phyloP scores from a whole-genome alignment of 371 early-diverging fungal species.

The Lichtheimia corymbifera region DNA sequence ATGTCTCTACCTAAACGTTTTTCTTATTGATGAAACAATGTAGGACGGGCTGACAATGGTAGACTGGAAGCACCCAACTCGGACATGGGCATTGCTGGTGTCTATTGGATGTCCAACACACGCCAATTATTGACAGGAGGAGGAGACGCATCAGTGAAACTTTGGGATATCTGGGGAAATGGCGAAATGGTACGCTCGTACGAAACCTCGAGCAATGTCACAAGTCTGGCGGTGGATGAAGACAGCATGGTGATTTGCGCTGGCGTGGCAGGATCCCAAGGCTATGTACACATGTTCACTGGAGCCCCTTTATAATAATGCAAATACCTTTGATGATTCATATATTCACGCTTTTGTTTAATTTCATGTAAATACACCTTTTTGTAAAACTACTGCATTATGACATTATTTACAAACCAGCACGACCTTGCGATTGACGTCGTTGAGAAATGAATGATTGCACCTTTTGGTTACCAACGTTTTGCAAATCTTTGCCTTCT shows the following conservation, averaged over 20 bases:
- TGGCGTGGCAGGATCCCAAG: constrained; percentile 42
- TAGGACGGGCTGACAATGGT: neutral
- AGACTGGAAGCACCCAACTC: constrained; percentile 20
- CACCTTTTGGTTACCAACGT: neutral
- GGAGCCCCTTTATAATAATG: neutral
- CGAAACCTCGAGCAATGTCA: constrained; percentile 31
- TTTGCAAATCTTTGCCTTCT: neutral
- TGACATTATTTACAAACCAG: constrained; percentile 10
- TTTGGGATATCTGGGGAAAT: constrained; percentile 35
- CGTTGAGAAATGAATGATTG: neutral
- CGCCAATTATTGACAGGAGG: constrained; percentile 39
- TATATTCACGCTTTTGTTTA: neutral
- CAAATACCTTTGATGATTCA: no score
- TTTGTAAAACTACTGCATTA: neutral
- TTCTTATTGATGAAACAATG: neutral
- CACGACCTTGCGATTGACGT: neutral
- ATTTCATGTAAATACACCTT: constrained; percentile 1
- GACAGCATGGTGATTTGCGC: constrained; percentile 35
- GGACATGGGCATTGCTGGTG: constrained; percentile 39
- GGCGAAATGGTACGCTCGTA: constrained; percentile 28
- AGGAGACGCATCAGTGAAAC: constrained; percentile 38
- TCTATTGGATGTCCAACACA: constrained; percentile 40
- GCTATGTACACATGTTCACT: constrained; percentile 38
- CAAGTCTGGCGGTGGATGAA: constrained; percentile 38
- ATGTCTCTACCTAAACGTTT: neutral